Evolutionary conservation across 441 rosid species (phyloP).

Genomic region (Erysimum cheiri): DNA sequence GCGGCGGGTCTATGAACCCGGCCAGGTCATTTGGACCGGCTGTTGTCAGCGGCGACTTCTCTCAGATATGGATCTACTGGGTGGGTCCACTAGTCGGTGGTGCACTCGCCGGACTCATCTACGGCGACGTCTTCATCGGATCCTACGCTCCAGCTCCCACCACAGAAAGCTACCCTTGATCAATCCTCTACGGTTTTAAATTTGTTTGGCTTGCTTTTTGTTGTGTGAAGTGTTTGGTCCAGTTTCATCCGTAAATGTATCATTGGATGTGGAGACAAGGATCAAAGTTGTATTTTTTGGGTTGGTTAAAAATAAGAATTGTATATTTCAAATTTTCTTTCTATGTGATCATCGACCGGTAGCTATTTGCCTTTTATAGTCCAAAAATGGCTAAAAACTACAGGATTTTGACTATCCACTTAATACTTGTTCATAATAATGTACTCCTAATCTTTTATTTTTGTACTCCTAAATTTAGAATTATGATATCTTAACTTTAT

Average conservation of each 20-base stretch:
- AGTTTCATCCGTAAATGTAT: slow-evolving; percentile 19
- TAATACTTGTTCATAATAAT: not conserved
- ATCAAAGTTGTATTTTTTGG: slow-evolving; percentile 17
- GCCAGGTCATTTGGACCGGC: slow-evolving; percentile 93
- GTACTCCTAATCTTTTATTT: not conserved
- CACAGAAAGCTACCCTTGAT: slow-evolving; percentile 41
- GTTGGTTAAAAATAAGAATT: slow-evolving; percentile 26
- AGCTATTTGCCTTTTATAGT: not conserved
- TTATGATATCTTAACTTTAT: not conserved
- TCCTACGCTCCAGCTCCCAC: slow-evolving; percentile 55
- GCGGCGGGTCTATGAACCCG: slow-evolving; percentile 97
- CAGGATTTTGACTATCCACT: not conserved
- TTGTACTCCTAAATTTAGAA: not conserved
- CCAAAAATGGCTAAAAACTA: not conserved
- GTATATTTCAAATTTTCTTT: not conserved
- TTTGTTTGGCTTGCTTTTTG: slow-evolving; percentile 1
- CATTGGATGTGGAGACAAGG: not conserved
- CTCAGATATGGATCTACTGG: slow-evolving; percentile 85
- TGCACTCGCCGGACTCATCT: slow-evolving; percentile 78
- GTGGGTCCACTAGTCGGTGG: slow-evolving; percentile 86
- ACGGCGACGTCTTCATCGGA: slow-evolving; percentile 74
- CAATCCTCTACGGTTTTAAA: not conserved
- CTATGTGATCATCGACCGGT: not conserved
- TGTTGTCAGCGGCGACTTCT: slow-evolving; percentile 73
- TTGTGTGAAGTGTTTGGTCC: slow-evolving; percentile 32